Percentiles rank a stretch among this genome's conserved stretches.
Conservation (phyloP, 1,284 basidiomycete species). For the Pseudozyma tsukubaensis region DNA sequence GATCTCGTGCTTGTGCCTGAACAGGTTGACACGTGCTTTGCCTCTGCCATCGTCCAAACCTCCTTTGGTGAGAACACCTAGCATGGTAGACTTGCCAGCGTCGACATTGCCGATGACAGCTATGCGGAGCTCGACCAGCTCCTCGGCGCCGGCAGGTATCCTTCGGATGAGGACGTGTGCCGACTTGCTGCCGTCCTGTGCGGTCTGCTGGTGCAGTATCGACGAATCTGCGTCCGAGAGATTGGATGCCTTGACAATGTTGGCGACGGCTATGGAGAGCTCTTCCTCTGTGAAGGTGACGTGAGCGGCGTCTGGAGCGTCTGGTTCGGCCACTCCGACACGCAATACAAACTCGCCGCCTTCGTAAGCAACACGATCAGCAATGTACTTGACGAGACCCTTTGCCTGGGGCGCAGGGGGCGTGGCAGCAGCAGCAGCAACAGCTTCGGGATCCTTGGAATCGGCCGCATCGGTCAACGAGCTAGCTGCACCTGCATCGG, state of each 20-base stretch:
- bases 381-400: constrained; percentile 43
- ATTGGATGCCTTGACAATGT: constrained; percentile 42
- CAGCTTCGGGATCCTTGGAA: neutral
- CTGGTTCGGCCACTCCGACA: constrained; percentile 25
- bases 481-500: neutral
- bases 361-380: constrained; percentile 43
- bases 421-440: neutral
- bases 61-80: constrained; percentile 81
- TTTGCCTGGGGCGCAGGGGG: constrained; percentile 15
- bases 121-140: constrained; percentile 81
- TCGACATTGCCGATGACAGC: constrained; percentile 91
- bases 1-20: constrained; percentile 96
- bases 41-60: constrained; percentile 94
- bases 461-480: neutral
- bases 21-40: constrained; percentile 88
- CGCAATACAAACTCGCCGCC: constrained; percentile 54
- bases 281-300: constrained; percentile 40
- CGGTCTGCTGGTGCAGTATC: constrained; percentile 37
- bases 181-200: constrained; percentile 22
- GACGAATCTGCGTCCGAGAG: constrained; percentile 49
- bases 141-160: constrained; percentile 64
- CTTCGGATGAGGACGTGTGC: constrained; percentile 52
- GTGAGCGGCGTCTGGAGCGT: constrained; percentile 6
- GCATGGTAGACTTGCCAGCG: constrained; percentile 90
- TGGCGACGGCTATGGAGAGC: constrained; percentile 41